Evolutionary conservation across 2,329 filamentous ascomycete species (phyloP), one percentile per base, ranked within the genome.

Genomic region (Lecanicillium sp.): DNA sequence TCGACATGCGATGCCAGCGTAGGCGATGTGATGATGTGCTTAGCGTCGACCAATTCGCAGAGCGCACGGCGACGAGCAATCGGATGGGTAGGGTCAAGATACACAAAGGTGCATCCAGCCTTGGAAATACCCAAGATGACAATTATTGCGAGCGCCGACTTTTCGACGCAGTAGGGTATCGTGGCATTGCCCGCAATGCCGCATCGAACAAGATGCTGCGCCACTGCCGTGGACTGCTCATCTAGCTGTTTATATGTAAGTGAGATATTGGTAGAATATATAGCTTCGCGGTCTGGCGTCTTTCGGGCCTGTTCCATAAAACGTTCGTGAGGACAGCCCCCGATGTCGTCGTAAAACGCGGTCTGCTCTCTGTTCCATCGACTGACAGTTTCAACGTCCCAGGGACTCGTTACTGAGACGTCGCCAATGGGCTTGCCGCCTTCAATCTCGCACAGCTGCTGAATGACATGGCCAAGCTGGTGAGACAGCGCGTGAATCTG

Each of bases 181-280:
- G 43, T 11, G 10, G 38, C 36, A 15, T 35, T 33, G 27, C 27
- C 19, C 9, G 27, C 40, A 33, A 43, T 24, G 26, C 40, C 40
- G 14, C 19, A 10, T 9, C 11, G 24, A 23, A 23, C 12, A 7
- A 43, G 26, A n/a, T 43, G 17, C 40, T 20, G 30, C n/a, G 40
- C 40, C 5, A 43, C 27, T 8, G 27, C 27, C 32, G 11, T 21
- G 10, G 40, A 21, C 11, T 23, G 30, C 12, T 43, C 17, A 14
- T 33, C n/a, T 8, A 43, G 30, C 23, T 43, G 19, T 8, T 19
- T 19, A 26, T 51, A 51, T n/a, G 43, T 51, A 24, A 56, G 39
- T 3, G 44, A 20, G 12, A 48, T 51, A 30, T 56, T 54, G 52
- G 55, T 57, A 1, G 55, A 48, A 7, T 45, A 30, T 5, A 59